Base-by-base conservation (phyloP, 805 yeast genomes). In the Jamesozyma lodderae region DNA sequence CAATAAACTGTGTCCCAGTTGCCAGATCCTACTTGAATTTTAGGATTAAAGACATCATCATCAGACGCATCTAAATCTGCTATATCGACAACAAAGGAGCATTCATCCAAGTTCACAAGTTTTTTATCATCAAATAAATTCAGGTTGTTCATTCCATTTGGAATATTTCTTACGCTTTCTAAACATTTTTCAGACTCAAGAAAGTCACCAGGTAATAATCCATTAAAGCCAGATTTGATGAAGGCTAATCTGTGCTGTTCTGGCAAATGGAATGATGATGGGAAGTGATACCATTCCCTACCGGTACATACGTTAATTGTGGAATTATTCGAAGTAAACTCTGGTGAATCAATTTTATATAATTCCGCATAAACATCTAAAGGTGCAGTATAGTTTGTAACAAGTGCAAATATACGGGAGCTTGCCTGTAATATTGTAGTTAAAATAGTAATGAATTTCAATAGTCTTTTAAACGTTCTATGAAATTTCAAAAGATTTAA, bases 251-350 rank as follows among this genome's bases (percentile, higher is more conserved):
- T 64, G 49, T 69, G 69, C 41, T 74, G 65, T 4, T 73, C 70
- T 3, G 83, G 79, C 18, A 90, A 63, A 53, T 88, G 85, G 55
- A 87, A 83, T 0, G 96, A 87, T 1, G 83, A 77, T 8, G 97
- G 96, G 60, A 67, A 88, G 53, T 90, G 82, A 53, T 85, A 86
- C 96, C 96, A 88, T 62, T 90, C 96, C 41, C 95, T 72, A 2
- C 96, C 96, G n/a, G 82, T 69, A 60, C 97, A 90, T 0, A 90
- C 80, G 46, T 76, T 80, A 26, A 62, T 15, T 53, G 11, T 20
- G 14, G 23, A 15, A 7, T 19, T 17, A 14, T 13, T 13, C 17
- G 30, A 9, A 72, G 46, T 22, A n/a, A n/a, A n/a, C n/a, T 7
- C 15, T 4, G 14, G 27, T 2, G 32, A 22, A 10, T 10, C 11